A percentile compares a stretch with the other conserved stretches of the same genome.
Evolutionary conservation across 768 basidiomycete species (phyloP).

Genomic region (Guyanaporus albipodus): DNA sequence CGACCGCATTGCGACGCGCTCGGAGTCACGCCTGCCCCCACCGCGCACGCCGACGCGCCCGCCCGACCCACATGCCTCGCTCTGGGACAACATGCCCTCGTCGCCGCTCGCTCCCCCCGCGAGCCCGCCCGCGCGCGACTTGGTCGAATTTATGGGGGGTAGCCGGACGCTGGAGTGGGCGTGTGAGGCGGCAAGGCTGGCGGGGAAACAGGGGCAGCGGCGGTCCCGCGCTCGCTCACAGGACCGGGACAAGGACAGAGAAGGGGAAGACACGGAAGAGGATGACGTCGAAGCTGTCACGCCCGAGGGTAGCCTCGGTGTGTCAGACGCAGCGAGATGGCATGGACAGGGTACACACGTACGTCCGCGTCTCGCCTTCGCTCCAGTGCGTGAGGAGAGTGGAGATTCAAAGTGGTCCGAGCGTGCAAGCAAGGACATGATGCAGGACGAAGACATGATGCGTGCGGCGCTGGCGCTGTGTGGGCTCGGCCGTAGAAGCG

Average conservation of each 20-base stretch:
- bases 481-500: conserved; percentile 39
- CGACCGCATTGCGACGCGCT: conserved; percentile 29
- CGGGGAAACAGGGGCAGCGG: conserved; percentile 39
- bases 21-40: conserved; percentile 29
- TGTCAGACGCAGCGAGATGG: conserved; percentile 41
- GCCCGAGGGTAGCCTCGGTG: conserved; percentile 49
- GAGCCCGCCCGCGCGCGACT: conserved; percentile 31
- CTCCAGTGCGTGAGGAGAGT: too few species aligned
- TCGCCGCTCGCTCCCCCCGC: conserved; percentile 42
- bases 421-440: conserved; percentile 9
- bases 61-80: conserved; percentile 25
- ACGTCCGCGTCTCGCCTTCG: not conserved
- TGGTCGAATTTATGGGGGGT: conserved; percentile 28
- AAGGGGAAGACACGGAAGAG: conserved; percentile 44
- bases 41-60: conserved; percentile 30
- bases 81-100: conserved; percentile 35
- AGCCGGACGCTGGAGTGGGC: conserved; percentile 32
- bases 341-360: conserved; percentile 13
- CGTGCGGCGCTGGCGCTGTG: conserved; percentile 65
- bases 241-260: conserved; percentile 9
- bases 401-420: too few species aligned
- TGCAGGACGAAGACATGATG: conserved; percentile 64
- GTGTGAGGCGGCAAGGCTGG: conserved; percentile 43
- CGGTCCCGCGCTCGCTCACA: not conserved
- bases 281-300: conserved; percentile 65